Percentiles rank a stretch among this genome's conserved stretches.
phyloP scores from a whole-genome alignment of 2,329 filamentous ascomycete species.

The Xenoacremonium recifei region DNA sequence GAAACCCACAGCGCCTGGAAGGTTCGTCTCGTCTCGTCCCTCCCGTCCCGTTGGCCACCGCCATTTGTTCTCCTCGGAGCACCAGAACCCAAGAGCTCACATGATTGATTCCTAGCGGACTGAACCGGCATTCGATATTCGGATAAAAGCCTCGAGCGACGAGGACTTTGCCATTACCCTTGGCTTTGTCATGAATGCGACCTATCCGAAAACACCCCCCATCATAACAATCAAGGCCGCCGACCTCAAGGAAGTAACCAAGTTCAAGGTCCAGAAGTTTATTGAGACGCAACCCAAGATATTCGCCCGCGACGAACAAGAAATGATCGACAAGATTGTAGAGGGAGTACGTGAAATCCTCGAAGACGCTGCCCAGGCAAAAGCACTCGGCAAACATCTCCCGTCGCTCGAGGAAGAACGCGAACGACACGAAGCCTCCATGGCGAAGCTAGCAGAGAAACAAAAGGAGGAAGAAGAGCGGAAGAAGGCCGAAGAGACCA shows the following conservation, averaged over 20 bases:
- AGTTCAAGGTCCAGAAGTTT: constrained; percentile 66
- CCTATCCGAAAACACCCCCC: constrained; percentile 84
- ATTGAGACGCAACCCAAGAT: constrained; percentile 57
- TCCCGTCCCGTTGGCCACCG: constrained; percentile 11
- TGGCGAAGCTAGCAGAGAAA: constrained; percentile 59
- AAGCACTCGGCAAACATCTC: constrained; percentile 71
- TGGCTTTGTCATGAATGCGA: constrained; percentile 80
- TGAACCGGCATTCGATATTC: constrained; percentile 79
- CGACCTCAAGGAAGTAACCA: constrained; percentile 67
- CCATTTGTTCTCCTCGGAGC: too few relatives aligned
- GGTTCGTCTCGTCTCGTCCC: constrained; percentile 43
- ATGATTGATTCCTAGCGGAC: constrained; percentile 64
- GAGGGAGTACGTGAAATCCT: constrained; percentile 71
- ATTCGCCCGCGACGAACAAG: constrained; percentile 51
- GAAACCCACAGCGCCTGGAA: constrained; percentile 79
- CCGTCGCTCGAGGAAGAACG: constrained; percentile 89
- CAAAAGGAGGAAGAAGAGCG: constrained; percentile 52
- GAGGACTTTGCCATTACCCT: constrained; percentile 69
- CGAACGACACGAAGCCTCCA: constrained; percentile 73
- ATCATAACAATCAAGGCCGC: constrained; percentile 67
- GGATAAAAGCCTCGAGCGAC: constrained; percentile 71
- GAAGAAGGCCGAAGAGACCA: constrained; percentile 54
- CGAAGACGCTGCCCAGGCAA: constrained; percentile 80
- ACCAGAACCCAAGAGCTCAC: constrained; percentile 22
- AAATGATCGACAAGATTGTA: constrained; percentile 65